These are phyloP conservation scores for Trichoderma aggressivum DNA, from an alignment of 2,329 filamentous ascomycete genomes.

Conservation along the genomic window DNA sequence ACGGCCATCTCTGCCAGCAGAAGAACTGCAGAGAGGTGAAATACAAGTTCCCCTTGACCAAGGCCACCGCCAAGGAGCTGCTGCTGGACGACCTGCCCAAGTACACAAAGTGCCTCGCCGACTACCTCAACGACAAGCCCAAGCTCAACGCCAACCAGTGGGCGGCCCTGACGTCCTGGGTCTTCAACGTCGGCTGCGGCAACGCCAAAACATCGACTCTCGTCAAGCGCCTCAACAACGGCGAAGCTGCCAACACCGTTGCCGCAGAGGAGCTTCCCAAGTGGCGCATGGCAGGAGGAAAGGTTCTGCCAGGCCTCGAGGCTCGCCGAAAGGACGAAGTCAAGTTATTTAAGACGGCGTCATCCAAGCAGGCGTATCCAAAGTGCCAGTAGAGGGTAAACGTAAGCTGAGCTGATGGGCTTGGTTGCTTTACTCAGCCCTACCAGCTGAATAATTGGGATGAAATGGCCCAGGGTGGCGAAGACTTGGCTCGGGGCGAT, in stretches of 20 bases:
- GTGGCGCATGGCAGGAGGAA: slow-evolving; percentile 44
- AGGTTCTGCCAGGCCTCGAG: slow-evolving; percentile 40
- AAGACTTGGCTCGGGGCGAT: neutral
- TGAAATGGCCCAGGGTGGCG: neutral
- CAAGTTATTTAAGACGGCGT: slow-evolving; percentile 27
- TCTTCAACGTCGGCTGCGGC: slow-evolving; percentile 49
- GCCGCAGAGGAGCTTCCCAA: slow-evolving; percentile 44
- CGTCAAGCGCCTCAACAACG: slow-evolving; percentile 42
- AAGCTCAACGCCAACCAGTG: slow-evolving; percentile 47
- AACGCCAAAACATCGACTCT: slow-evolving; percentile 39
- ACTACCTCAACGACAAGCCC: slow-evolving; percentile 28
- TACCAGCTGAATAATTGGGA: slow-evolving; percentile 7
- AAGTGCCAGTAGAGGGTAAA: neutral
- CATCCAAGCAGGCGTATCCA: neutral
- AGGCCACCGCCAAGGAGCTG: slow-evolving; percentile 38
- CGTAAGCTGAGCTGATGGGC: slow-evolving; percentile 15
- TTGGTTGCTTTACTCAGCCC: slow-evolving; percentile 11
- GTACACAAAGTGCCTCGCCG: slow-evolving; percentile 33
- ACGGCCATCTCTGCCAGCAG: slow-evolving; percentile 47
- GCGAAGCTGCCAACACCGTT: slow-evolving; percentile 41
- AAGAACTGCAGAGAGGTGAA: slow-evolving; percentile 42
- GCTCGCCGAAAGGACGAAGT: slow-evolving; percentile 44
- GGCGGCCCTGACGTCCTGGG: slow-evolving; percentile 50
- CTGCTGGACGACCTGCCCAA: slow-evolving; percentile 34
- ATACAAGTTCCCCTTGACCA: slow-evolving; percentile 44